Evolutionary conservation across 2,329 filamentous ascomycete genomes (phyloP), one percentile per base, ranked within the genome.

Genomic region (Boeremia exigua): DNA sequence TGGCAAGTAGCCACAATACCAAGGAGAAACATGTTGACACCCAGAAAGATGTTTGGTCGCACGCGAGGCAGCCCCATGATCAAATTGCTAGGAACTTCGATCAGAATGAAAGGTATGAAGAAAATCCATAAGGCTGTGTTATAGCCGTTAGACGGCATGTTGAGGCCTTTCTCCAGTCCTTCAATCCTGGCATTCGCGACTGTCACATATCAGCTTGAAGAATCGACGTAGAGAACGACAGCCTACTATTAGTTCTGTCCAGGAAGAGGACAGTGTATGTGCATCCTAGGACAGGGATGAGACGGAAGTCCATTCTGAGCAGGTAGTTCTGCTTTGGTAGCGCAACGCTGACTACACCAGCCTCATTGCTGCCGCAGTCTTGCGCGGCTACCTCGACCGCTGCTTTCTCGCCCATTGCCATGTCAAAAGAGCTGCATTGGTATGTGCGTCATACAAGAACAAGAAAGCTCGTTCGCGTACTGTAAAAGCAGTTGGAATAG

Each of bases 21-120:
- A 86, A 89, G 86, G 1, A 83, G 80, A 63, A 84, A 82, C 88
- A 96, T 95, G 70, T 94, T 95, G 30, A 82, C 78, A 6, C 91
- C 89, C 53, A 95, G 87, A 72, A 95, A 96, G 48, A 91, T 77
- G 27, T 88, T 90, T 0, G 92, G 92, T 3, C 85, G 83, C 54
- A 91, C 79, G 14, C 82, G 83, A 75, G 67, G 68, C 40, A 70
- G 36, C 6, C 94, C 94, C 64, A 96, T 86, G 33, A 96, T 77
- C 53, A 93, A 79, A 72, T 96, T 95, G 62, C 89, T 91, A 27
- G 91, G 69, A 0, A 87, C 85, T 71, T 94, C 91, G 60, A 91
- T 91, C 38, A 92, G 74, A 5, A 90, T 84, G 71, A 96, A 96
- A 0, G 90, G 92, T 46, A 95, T 82, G 78, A 94, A 96, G 78